Evolutionary conservation across 2,329 filamentous ascomycete species (phyloP).

Genomic region (Fusarium coicis): DNA sequence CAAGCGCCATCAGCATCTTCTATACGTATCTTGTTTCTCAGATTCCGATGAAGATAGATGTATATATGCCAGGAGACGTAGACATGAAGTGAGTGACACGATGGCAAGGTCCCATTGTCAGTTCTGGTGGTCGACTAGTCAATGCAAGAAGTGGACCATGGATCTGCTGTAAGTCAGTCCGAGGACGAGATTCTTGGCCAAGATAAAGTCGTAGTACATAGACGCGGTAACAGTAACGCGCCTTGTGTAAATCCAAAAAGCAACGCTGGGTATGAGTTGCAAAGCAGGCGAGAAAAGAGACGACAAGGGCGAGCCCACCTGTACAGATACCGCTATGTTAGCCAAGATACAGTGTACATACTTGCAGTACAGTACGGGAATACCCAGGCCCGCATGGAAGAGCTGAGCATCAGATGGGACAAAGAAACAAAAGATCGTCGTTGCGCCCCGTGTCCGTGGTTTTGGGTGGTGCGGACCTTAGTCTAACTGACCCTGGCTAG

Average conservation of each 20-base stretch:
- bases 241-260: slow-evolving; percentile 40
- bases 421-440: slow-evolving; percentile 42
- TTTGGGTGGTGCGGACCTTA: slow-evolving; percentile 44
- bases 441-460: slow-evolving; percentile 43
- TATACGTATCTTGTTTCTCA: slow-evolving; percentile 23
- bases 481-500: slow-evolving; percentile 37
- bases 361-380: slow-evolving; percentile 2
- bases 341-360: slow-evolving; percentile 9
- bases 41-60: slow-evolving; percentile 15
- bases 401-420: slow-evolving; percentile 31
- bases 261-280: slow-evolving; percentile 29
- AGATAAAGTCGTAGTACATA: not conserved
- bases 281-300: slow-evolving; percentile 44
- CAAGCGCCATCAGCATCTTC: slow-evolving; percentile 29
- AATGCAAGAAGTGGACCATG: slow-evolving; percentile 35
- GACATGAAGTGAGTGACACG: slow-evolving; percentile 24
- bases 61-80: slow-evolving; percentile 33
- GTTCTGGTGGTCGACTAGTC: slow-evolving; percentile 32
- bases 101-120: slow-evolving; percentile 19
- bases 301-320: slow-evolving; percentile 24
- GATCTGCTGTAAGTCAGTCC: slow-evolving; percentile 32
- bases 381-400: not conserved
- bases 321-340: slow-evolving; percentile 11
- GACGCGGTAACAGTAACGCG: slow-evolving; percentile 32
- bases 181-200: slow-evolving; percentile 19